Percentiles rank a stretch among this genome's conserved stretches.
phyloP scores from a whole-genome alignment of 192 early-diverging fungal genomes.

The Jimgerdemannia lactiflua region DNA sequence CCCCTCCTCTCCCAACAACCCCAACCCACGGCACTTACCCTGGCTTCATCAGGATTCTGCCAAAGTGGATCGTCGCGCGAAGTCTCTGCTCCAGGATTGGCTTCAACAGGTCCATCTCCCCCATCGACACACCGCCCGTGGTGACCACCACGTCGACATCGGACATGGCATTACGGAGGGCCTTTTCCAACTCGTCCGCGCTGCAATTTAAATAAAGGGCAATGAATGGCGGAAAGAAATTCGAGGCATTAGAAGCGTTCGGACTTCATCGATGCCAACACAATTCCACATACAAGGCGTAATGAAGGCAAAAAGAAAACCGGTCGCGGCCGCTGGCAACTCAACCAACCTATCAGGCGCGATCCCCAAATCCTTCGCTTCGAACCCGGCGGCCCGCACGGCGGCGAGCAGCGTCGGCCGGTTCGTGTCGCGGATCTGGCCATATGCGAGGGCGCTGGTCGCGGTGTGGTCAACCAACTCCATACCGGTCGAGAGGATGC shows the following conservation, averaged over 20 bases:
- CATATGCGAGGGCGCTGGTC: conserved; percentile 37
- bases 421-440: conserved; percentile 86
- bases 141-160: conserved; percentile 80
- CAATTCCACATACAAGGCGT: too few species aligned
- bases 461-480: conserved; percentile 67
- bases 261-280: too few species aligned
- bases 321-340: background rate
- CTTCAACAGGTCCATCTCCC: conserved; percentile 91
- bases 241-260: background rate
- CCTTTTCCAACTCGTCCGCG: conserved; percentile 49
- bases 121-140: conserved; percentile 98
- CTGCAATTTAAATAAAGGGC: conserved; percentile 2
- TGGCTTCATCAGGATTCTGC: conserved; percentile 90
- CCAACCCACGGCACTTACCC: conserved; percentile 41
- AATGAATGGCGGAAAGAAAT: background rate
- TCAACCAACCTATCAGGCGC: conserved; percentile 58
- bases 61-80: conserved; percentile 84
- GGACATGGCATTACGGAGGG: conserved; percentile 41
- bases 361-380: conserved; percentile 73
- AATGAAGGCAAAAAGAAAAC: too few species aligned
- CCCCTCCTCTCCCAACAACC: background rate
- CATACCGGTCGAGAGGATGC: conserved; percentile 87
- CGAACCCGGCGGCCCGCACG: conserved; percentile 56
- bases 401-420: conserved; percentile 71
- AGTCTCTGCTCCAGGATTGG: conserved; percentile 77